Evolutionary conservation across 192 early-diverging fungal species (phyloP), one percentile per base, ranked within the genome.

Genomic region (Backusella mclennaniae): DNA sequence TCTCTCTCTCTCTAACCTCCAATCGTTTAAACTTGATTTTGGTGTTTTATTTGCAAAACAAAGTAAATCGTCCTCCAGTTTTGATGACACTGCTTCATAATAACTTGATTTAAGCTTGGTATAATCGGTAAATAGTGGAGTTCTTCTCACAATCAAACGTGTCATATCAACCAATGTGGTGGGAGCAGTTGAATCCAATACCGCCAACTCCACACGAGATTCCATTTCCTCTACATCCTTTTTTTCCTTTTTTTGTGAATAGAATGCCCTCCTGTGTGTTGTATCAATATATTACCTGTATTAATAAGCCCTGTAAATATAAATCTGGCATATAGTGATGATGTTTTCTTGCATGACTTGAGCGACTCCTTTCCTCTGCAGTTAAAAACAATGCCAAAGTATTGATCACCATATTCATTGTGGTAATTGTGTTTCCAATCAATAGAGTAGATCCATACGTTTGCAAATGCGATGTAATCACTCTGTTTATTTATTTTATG

Each of bases 381-480:
- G 83, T 82, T 15, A 88, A 71, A 46, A 85, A 88, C 4, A 88
- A 39, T 9, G 87, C 87, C 17, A 88, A 56, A 8, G 87, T 88
- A 39, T 88, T 88, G 73, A 88, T 88, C 56, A 87, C 87, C 82
- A 84, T 88, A 66, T 88, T 88, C 87, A 88, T 88, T 31, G 78
- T 83, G 14, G 84, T 86, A 4, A 88, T 79, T 15, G 84, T 88
- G 35, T 83, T 84, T 35, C 87, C 87, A 2, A 88, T 75, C 21
- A 88, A 75, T 6, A 88, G 72, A 0, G 87, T 86, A 0, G 85
- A 88, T 14, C 84, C 85, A 52, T 83, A 79, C 0, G 87, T 86
- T 67, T 86, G 87, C 6, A 88, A 74, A 67, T 88, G 87, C 0
- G 87, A 85, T 17, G 87, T 88, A 52, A 88, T 85, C 41, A 85